Conservation (phyloP, 306 rosid genomes). For the Prunus mongolica region DNA sequence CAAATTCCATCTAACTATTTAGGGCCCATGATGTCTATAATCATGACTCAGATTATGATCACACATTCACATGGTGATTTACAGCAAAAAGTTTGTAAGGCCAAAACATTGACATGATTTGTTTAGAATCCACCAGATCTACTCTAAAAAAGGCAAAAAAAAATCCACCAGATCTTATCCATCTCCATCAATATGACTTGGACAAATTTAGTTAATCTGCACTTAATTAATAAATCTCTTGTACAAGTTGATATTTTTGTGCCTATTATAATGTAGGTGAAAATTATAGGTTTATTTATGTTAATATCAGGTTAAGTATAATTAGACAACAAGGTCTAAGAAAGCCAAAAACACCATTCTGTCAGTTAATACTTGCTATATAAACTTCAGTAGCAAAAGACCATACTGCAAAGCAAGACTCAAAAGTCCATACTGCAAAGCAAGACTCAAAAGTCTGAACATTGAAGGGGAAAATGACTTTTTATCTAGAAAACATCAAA, state of each 20-base stretch:
- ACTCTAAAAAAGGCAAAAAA: neutral
- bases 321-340: neutral
- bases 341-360: neutral
- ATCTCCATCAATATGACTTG: constrained; percentile 12
- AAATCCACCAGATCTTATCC: constrained; percentile 4
- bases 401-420: neutral
- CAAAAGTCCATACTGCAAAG: neutral
- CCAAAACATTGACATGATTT: constrained; percentile 25
- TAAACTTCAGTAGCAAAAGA: neutral
- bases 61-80: constrained; percentile 46
- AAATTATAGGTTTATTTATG: neutral
- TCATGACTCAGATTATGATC: constrained; percentile 37
- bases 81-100: constrained; percentile 4
- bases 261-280: neutral
- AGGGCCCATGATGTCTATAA: constrained; percentile 25
- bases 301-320: neutral
- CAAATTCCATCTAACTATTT: constrained; percentile 12
- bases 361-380: neutral
- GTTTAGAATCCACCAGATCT: neutral
- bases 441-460: neutral
- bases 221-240: neutral
- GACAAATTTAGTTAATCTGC: neutral
- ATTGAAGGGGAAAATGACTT: neutral
- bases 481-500: neutral
- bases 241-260: neutral